Evolutionary conservation across 2,329 filamentous ascomycete species (phyloP).

Genomic region (Tothia fuscella): DNA sequence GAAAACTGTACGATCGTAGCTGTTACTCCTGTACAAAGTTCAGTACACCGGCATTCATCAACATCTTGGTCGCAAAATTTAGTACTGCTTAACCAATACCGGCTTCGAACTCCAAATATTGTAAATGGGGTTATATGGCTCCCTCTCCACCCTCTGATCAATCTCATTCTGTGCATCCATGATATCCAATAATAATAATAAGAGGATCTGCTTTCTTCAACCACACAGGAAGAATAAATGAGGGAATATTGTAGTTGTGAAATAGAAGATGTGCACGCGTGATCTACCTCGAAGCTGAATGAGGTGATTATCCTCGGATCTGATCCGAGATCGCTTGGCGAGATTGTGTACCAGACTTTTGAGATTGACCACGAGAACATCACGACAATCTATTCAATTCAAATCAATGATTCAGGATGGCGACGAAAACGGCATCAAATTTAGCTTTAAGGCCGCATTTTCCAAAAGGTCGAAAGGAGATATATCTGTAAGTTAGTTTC

Average conservation of each 20-base stretch:
- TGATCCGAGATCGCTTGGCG: no score
- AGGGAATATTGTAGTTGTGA: no score
- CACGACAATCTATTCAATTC: no score
- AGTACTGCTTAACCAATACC: conserved; percentile 31
- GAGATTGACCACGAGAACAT: no score
- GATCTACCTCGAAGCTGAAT: no score
- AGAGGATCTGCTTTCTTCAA: no score
- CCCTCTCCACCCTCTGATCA: background rate
- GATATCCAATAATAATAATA: background rate
- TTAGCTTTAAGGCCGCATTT: conserved; percentile 1
- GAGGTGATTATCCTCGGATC: no score
- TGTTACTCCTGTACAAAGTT: conserved; percentile 25
- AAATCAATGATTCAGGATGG: no score
- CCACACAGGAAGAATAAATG: no score
- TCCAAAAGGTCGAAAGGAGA: conserved; percentile 5
- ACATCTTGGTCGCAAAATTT: background rate
- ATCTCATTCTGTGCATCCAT: background rate
- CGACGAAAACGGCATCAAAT: no score
- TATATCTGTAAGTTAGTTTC: conserved; percentile 10
- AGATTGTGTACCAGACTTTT: no score
- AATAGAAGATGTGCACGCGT: no score
- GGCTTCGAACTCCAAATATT: conserved; percentile 38
- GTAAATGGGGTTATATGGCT: conserved; percentile 40
- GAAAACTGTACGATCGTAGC: conserved; percentile 38
- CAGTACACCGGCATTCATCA: background rate